These are phyloP conservation scores for Beverwykella pulmonaria DNA, from an alignment of 495 filamentous ascomycete species.

Conservation along the genomic window DNA sequence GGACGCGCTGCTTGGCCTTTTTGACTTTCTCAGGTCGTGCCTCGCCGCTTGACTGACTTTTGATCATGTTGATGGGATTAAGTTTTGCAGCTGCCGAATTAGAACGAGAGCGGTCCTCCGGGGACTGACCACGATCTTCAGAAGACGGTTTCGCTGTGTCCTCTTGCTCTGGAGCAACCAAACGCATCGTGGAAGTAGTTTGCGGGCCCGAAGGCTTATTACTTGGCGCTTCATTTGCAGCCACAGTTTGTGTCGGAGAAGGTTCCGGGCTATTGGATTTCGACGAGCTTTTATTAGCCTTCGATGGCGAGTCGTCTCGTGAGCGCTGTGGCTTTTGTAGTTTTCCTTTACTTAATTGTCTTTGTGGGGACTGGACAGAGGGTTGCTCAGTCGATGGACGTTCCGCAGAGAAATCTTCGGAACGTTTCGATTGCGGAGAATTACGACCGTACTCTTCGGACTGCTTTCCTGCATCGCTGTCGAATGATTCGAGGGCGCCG, in stretches of 20 bases:
- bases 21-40: constrained; percentile 47
- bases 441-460: constrained; percentile 55
- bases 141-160: background rate
- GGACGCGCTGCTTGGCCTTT: constrained; percentile 52
- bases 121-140: constrained; percentile 21
- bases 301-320: constrained; percentile 28
- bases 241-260: constrained; percentile 1
- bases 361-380: constrained; percentile 47
- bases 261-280: constrained; percentile 40
- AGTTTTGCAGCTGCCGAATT: constrained; percentile 38
- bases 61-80: constrained; percentile 42
- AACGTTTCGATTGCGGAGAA: constrained; percentile 54
- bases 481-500: constrained; percentile 53
- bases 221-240: constrained; percentile 13
- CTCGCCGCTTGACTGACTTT: constrained; percentile 21
- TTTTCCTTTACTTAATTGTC: constrained; percentile 72
- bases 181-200: constrained; percentile 56
- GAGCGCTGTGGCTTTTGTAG: constrained; percentile 66
- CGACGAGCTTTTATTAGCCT: constrained; percentile 16
- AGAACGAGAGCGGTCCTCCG: constrained; percentile 37
- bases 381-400: constrained; percentile 26
- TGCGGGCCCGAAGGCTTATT: constrained; percentile 21
- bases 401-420: constrained; percentile 48
- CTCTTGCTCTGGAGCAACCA: constrained; percentile 60
- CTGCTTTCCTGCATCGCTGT: constrained; percentile 56